Conservation (phyloP, 345 rosid genomes). For the Salix arbutifolia region DNA sequence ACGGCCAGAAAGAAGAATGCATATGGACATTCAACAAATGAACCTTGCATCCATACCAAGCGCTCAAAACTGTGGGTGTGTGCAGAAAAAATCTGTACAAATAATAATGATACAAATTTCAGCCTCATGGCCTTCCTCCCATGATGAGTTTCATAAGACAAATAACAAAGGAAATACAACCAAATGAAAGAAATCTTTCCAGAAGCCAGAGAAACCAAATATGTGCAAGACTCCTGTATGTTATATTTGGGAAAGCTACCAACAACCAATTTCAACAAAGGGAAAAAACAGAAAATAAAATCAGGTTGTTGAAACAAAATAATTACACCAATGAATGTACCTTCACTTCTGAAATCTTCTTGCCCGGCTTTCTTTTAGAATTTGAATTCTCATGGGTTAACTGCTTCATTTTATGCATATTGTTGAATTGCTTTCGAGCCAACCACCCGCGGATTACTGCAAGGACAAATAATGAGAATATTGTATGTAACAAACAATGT, state of each 20-base stretch:
- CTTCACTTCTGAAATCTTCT: slow-evolving; percentile 62
- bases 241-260: background rate
- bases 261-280: background rate
- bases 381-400: slow-evolving; percentile 39
- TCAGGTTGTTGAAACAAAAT: slow-evolving; percentile 1
- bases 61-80: background rate
- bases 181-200: background rate
- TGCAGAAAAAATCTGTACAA: background rate
- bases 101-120: too few species aligned
- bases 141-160: background rate
- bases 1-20: background rate
- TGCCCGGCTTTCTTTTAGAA: slow-evolving; percentile 39
- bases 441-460: slow-evolving; percentile 87
- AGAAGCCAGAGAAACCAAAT: background rate
- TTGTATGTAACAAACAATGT: background rate
- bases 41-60: background rate
- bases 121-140: too few species aligned
- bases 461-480: slow-evolving; percentile 13
- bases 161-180: background rate
- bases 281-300: background rate
- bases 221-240: background rate
- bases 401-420: slow-evolving; percentile 39
- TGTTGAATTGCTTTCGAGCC: slow-evolving; percentile 49
- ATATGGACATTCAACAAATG: background rate
- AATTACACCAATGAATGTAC: slow-evolving; percentile 31